Base-by-base conservation (phyloP, 2,329 filamentous ascomycete genomes). In the Zymoseptoria crescenta region DNA sequence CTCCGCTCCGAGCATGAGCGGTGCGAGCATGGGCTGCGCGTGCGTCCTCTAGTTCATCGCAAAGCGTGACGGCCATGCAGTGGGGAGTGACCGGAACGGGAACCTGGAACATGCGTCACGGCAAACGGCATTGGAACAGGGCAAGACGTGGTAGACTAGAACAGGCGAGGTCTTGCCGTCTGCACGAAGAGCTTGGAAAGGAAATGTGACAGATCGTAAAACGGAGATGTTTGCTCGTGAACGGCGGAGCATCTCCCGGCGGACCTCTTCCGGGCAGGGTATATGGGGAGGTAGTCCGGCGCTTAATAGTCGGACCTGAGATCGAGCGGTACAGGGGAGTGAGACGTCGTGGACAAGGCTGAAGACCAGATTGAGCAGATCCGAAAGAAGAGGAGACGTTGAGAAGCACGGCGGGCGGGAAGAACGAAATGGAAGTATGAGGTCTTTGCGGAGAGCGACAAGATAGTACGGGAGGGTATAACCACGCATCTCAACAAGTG, bases 151-250 rank as follows among this genome's bases (percentile, higher is more conserved):
- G 35, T 45, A 45, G 35, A n/a, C 35, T 45, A 45, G 35, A 45
- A 6, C 2, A 45, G 35, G 35, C 35, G 35, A 45, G 35, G 4
- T 6, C 35, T 13, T 45, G 35, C 35, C 35, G 35, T 16, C 35
- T 45, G 35, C 35, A 45, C 35, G 35, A 45, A 7, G 35, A 45
- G 35, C 35, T 45, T 13, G 35, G 6, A 52, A 19, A 7, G 13
- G 9, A 52, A 52, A 52, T 52, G 51, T 52, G 24, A 52, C 51
- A 52, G 51, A 19, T 52, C 51, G 51, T 29, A 30, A 52, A 52
- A 16, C 49, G 51, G 51, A 27, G 24, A 28, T 29, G 20, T 8
- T 29, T 27, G 51, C 16, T 29, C 24, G 51, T 19, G 51, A 24
- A 24, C 24, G 24, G 24, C 24, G 24, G 35, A 45, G 35, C 7